phyloP scores from a whole-genome alignment of 2,329 filamentous ascomycete genomes.

The Botrytis elliptica region DNA sequence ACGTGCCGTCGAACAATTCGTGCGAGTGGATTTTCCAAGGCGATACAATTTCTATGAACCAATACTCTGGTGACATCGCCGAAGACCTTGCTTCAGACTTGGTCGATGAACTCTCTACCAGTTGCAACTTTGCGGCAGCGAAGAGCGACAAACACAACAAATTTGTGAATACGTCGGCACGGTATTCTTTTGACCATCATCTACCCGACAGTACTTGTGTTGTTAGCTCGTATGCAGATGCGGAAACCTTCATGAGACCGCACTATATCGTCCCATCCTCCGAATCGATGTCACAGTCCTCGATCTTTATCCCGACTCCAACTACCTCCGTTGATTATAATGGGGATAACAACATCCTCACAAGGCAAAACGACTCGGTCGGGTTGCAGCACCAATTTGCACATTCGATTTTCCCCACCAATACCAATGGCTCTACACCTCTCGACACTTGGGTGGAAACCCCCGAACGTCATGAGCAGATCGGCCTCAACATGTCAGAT shows the following conservation, averaged over 20 bases:
- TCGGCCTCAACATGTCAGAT: not conserved
- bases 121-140: not conserved
- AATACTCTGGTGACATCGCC: not conserved
- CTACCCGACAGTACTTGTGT: not conserved
- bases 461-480: slow-evolving; percentile 8
- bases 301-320: not conserved
- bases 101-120: no score
- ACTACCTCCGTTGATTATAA: not conserved
- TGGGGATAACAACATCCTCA: no score
- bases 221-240: slow-evolving; percentile 4
- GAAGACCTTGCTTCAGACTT: not conserved
- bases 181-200: not conserved
- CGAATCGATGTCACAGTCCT: not conserved
- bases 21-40: slow-evolving; percentile 10
- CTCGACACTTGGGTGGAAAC: not conserved
- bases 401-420: not conserved
- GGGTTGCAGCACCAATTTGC: not conserved
- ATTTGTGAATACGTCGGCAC: not conserved
- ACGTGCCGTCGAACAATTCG: not conserved
- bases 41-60: not conserved
- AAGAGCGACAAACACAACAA: not conserved
- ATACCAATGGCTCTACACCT: not conserved
- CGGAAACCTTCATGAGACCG: not conserved
- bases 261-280: not conserved
- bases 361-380: not conserved